A percentile compares a stretch with the other conserved stretches of the same genome.
Conservation (phyloP, 179 eudicot species). For the Kewa caespitosa region DNA sequence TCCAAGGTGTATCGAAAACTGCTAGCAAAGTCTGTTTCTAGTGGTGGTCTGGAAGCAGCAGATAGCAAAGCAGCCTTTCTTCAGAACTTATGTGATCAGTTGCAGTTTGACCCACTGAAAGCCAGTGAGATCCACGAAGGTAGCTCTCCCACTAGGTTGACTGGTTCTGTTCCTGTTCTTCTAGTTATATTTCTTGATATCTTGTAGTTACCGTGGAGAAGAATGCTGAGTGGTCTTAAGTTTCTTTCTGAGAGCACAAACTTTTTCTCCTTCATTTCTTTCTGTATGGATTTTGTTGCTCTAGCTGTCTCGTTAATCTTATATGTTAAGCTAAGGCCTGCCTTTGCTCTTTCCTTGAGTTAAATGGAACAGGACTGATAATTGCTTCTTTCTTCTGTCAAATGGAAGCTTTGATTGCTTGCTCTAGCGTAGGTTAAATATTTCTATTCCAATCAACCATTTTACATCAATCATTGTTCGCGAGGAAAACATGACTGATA, state of each 20-base stretch:
- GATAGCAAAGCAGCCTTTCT: constrained; percentile 89
- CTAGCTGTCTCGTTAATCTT: neutral
- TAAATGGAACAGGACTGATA: too few relatives aligned
- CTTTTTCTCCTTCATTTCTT: neutral
- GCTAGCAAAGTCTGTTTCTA: constrained; percentile 69
- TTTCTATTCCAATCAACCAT: neutral
- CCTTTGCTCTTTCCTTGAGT: too few relatives aligned
- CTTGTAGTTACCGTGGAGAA: neutral
- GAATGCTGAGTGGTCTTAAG: neutral
- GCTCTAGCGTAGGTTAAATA: too few relatives aligned
- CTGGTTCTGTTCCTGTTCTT: neutral
- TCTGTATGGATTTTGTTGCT: neutral
- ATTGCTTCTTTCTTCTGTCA: too few relatives aligned
- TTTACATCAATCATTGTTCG: neutral
- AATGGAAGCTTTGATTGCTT: neutral
- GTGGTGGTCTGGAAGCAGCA: constrained; percentile 71
- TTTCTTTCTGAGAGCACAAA: neutral
- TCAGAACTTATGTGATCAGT: constrained; percentile 74
- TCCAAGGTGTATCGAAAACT: constrained; percentile 74
- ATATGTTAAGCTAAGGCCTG: too few relatives aligned
- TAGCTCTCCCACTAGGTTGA: constrained; percentile 14
- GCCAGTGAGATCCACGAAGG: constrained; percentile 90
- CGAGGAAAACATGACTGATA: neutral
- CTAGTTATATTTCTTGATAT: neutral
- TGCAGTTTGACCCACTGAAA: constrained; percentile 76